phyloP scores from a whole-genome alignment of 139 green algal genomes.

The Picochlorum costavermella region DNA sequence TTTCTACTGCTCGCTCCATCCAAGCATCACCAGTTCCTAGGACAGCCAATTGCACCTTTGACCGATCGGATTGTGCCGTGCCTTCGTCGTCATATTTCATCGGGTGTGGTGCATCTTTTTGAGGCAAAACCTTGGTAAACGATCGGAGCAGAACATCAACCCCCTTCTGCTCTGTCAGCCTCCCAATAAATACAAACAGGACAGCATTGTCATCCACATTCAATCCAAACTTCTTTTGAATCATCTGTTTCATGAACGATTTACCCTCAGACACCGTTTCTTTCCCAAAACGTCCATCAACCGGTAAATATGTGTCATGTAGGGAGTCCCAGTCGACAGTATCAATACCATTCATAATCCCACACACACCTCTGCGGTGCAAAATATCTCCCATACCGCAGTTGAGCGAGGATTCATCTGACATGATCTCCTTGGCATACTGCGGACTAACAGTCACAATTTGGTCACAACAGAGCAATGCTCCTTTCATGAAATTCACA shows the following conservation, averaged over 20 bases:
- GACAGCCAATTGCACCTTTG: conserved; percentile 34
- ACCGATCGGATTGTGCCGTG: not conserved
- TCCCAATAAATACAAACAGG: conserved; percentile 67
- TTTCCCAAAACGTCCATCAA: conserved; percentile 31
- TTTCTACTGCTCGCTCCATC: conserved; percentile 49
- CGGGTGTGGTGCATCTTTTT: not conserved
- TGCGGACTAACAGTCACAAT: conserved; percentile 67
- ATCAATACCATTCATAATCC: conserved; percentile 74
- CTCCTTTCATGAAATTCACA: conserved; percentile 67
- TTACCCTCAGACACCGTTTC: conserved; percentile 41
- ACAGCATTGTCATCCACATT: conserved; percentile 26
- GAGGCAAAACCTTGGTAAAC: conserved; percentile 41
- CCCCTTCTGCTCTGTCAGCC: conserved; percentile 77
- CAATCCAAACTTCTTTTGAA: conserved; percentile 60
- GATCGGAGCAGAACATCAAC: conserved; percentile 69
- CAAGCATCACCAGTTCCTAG: conserved; percentile 44
- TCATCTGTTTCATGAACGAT: conserved; percentile 43
- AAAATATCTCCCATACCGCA: conserved; percentile 35
- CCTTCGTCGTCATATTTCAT: not conserved
- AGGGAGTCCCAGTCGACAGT: conserved; percentile 51
- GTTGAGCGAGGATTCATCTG: not conserved
- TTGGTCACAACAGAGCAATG: conserved; percentile 39
- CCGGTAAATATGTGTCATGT: conserved; percentile 47
- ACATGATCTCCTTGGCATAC: conserved; percentile 58
- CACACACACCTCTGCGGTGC: conserved; percentile 19